Base-by-base conservation (phyloP, 2,329 filamentous ascomycete genomes). In the Alternaria burnsii region DNA sequence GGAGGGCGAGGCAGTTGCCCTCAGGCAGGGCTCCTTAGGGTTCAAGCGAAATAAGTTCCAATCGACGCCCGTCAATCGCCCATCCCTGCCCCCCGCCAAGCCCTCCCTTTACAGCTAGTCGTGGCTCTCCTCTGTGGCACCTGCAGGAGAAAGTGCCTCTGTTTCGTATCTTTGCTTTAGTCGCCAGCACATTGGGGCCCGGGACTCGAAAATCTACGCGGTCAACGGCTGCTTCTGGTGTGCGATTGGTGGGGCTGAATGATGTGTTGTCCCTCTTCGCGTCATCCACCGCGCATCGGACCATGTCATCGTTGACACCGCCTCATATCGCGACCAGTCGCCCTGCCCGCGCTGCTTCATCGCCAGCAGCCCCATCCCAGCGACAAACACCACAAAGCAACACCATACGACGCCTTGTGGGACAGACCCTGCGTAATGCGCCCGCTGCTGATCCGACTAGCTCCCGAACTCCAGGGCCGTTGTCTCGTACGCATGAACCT, bases 191-290 rank as follows among this genome's bases (percentile, higher is more conserved):
- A 64, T 40, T 40, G 38, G 32, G 34, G 46, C 54, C 62, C 41
- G 56, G 48, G 30, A 36, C 43, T 59, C 40, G 40, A 47, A 61
- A 53, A 59, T 55, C 56, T 60, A 44, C 62, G 48, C 55, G 53
- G 36, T 43, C 36, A 42, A 41, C 38, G 47, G 28, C 56, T 57
- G 30, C 10, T 57, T 38, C 22, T 18, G 40, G 32, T 24, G 16
- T 52, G 56, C 65, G 57, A 67, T 71, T 70, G 66, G 66, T 56
- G 56, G 47, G 43, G 24, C 24, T 10, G 28, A 18, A 46, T 56
- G 67, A 69, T 72, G 70, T 68, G 70, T 65, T 72, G 70, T 67
- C 67, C 62, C 61, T 57, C 26, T 60, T 66, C 61, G 67, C 69
- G 66, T 69, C 68, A 69, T 69, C 67, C 59, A 63, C 65, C 61